Conservation (phyloP, 2,329 filamentous ascomycete genomes). For the Fusarium piperis region DNA sequence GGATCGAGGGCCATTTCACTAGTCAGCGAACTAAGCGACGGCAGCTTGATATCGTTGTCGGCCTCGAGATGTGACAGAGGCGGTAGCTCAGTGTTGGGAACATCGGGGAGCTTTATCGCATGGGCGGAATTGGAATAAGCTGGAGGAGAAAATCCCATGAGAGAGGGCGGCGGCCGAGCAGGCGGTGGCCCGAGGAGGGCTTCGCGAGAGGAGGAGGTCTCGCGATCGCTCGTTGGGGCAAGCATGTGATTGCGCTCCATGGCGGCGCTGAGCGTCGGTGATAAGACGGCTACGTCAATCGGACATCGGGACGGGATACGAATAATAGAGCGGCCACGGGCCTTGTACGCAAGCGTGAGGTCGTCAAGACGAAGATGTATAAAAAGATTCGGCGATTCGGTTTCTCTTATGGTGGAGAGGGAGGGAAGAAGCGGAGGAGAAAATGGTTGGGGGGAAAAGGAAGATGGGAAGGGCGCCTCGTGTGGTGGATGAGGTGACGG, state of each 20-base stretch:
- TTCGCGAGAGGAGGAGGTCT: constrained; percentile 38
- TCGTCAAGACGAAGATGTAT: not conserved
- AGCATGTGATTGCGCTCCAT: constrained; percentile 61
- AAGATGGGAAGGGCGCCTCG: constrained; percentile 10
- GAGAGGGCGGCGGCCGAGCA: constrained; percentile 35
- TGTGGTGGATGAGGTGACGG: constrained; percentile 20
- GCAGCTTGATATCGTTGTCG: constrained; percentile 46
- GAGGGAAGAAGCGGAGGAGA: constrained; percentile 14
- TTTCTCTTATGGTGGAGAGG: constrained; percentile 10
- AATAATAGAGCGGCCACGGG: constrained; percentile 24
- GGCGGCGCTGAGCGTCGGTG: constrained; percentile 37
- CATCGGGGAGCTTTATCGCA: constrained; percentile 44
- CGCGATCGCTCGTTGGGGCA: constrained; percentile 38
- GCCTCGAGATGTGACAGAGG: constrained; percentile 35
- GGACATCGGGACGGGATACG: constrained; percentile 33
- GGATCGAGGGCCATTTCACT: constrained; percentile 42
- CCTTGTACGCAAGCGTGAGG: constrained; percentile 9
- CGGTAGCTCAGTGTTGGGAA: constrained; percentile 40
- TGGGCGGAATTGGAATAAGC: constrained; percentile 38
- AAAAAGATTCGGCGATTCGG: not conserved
- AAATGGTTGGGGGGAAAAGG: constrained; percentile 29
- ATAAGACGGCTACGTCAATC: constrained; percentile 43
- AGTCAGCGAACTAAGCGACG: constrained; percentile 50
- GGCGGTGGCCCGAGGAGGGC: constrained; percentile 41
- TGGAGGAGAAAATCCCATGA: constrained; percentile 40